Base-by-base conservation (phyloP, 768 basidiomycete species). In the Leccinellum albellum region DNA sequence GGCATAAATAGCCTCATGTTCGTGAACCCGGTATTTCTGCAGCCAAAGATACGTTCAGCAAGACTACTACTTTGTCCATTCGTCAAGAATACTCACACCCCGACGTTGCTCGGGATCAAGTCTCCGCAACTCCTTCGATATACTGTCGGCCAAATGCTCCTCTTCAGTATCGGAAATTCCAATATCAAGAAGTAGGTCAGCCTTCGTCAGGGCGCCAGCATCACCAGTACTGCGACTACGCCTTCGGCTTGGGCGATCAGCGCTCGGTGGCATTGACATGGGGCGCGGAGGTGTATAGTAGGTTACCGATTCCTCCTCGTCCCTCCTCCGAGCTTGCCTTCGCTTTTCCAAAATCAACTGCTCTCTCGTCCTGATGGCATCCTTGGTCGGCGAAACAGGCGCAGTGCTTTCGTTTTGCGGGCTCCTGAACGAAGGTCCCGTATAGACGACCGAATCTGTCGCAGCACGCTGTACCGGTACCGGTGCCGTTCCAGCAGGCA, bases 181-280 rank as follows among this genome's bases (percentile, higher is more conserved):
- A 37, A 75, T 62, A 53, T 78, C 76, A 42, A 80, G 69, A 31
- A 79, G 66, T 8, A 69, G 55, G 29, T 70, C 73, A 46, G 61
- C 50, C 52, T 66, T 69, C 21, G 69, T 66, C 46, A 78, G 59
- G 48, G 78, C 74, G 46, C 86, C 81, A 3, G 82, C 85, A 68
- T 91, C 91, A 9, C 87, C 85, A 1, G 88, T 91, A 65, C 88
- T 92, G 79, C 84, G 82, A 69, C 88, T 94, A 54, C 88, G 77
- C 61, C 89, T 76, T 53, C 82, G 76, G 54, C 78, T 82, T 12
- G 85, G 84, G 40, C 86, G 73, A 24, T 80, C 65, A 77, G 66
- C 44, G 45, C 67, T 60, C 51, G 62, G 59, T 26, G 70, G 60
- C 54, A 60, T 48, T 10, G 68, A 64, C 17, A 50, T 53, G 17